Percentiles rank a stretch among this genome's conserved stretches.
phyloP scores from a whole-genome alignment of 305 asterid genomes.

The Fraxinus greggii region DNA sequence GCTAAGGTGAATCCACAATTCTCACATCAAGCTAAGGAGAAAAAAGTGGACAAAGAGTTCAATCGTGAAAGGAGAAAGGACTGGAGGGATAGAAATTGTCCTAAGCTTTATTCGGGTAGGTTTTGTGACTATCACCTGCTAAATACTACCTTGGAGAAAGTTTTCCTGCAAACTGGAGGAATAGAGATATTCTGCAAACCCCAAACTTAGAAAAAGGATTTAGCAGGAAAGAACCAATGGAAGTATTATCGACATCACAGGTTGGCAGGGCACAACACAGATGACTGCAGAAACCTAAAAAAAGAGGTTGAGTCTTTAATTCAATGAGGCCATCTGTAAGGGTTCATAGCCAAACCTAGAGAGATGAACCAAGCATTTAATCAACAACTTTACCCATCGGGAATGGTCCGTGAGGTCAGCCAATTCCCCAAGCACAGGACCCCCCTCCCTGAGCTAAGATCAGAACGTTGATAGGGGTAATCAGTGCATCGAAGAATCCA shows the following conservation, averaged over 20 bases:
- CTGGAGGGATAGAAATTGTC: background rate
- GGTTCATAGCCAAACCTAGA: too few species aligned
- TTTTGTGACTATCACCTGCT: background rate
- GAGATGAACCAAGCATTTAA: too few species aligned
- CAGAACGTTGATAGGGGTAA: background rate
- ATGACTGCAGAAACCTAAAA: too few species aligned
- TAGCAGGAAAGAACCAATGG: too few species aligned
- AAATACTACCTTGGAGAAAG: too few species aligned
- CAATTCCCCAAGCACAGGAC: background rate
- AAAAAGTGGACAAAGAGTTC: background rate
- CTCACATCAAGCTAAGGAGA: background rate
- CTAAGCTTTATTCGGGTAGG: background rate
- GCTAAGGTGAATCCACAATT: background rate
- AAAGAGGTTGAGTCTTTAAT: too few species aligned
- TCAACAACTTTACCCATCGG: background rate
- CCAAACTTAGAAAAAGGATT: too few species aligned
- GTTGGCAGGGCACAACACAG: too few species aligned
- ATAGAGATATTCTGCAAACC: too few species aligned
- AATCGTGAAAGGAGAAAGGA: background rate
- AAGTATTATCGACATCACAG: too few species aligned
- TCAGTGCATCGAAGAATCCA: background rate
- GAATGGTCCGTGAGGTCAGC: background rate
- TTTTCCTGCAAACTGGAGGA: too few species aligned
- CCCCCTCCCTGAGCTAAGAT: background rate
- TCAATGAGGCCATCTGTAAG: too few species aligned